A percentile compares a stretch with the other conserved stretches of the same genome.
Evolutionary conservation across 2,329 filamentous ascomycete genomes (phyloP).

Genomic region (Sclerotinia sclerotiorum): DNA sequence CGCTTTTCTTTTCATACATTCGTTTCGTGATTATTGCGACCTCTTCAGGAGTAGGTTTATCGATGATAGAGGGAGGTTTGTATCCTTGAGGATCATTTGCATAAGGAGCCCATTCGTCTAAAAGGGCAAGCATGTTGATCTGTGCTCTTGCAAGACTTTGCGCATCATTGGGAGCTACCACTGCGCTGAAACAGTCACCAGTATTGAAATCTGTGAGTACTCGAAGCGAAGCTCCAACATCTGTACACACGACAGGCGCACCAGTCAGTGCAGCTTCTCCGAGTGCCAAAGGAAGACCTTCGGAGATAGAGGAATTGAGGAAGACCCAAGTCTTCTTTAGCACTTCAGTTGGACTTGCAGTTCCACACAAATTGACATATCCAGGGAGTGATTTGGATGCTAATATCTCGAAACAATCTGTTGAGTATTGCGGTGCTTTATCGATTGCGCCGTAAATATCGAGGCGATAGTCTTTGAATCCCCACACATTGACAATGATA

Average conservation of each 20-base stretch:
- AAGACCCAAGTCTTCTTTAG: slow-evolving; percentile 50
- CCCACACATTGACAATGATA: slow-evolving; percentile 64
- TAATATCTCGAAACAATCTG: slow-evolving; percentile 52
- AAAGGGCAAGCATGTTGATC: slow-evolving; percentile 59
- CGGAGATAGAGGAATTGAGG: slow-evolving; percentile 57
- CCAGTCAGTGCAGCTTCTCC: slow-evolving; percentile 58
- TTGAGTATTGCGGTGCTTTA: slow-evolving; percentile 60
- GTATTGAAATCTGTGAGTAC: slow-evolving; percentile 56
- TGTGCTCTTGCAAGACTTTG: slow-evolving; percentile 60
- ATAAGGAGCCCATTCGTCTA: slow-evolving; percentile 61
- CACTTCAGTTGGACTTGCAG: slow-evolving; percentile 46
- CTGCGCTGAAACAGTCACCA: slow-evolving; percentile 55
- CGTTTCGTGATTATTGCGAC: slow-evolving; percentile 52
- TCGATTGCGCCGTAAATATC: slow-evolving; percentile 64
- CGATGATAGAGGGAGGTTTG: slow-evolving; percentile 19
- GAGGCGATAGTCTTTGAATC: slow-evolving; percentile 63
- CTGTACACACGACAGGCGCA: slow-evolving; percentile 56
- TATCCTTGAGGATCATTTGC: slow-evolving; percentile 43
- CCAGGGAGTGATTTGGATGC: slow-evolving; percentile 37
- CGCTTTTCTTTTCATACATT: slow-evolving; percentile 58
- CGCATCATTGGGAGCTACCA: slow-evolving; percentile 64
- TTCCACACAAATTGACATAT: slow-evolving; percentile 42
- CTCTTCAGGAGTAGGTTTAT: slow-evolving; percentile 49
- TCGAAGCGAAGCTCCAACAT: slow-evolving; percentile 55
- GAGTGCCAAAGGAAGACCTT: slow-evolving; percentile 56